Percentiles rank a stretch among this genome's conserved stretches.
Evolutionary conservation across 2,329 filamentous ascomycete species (phyloP).

Genomic region (Colletotrichum eremochloae): DNA sequence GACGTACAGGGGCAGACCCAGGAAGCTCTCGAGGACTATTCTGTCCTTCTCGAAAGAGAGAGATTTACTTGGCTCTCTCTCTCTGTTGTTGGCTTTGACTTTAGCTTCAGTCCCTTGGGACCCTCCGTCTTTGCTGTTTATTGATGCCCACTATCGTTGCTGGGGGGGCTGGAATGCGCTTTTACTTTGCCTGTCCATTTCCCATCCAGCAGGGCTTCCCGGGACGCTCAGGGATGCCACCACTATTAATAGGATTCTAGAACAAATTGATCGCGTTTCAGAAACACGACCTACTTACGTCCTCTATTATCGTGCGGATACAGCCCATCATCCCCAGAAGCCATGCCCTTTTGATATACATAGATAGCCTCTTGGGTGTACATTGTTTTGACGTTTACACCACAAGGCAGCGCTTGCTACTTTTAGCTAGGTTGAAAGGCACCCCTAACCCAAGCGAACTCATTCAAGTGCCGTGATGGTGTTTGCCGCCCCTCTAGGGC

Average conservation of each 20-base stretch:
- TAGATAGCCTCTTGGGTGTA: not conserved
- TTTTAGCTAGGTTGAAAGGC: not conserved
- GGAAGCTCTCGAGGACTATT: not conserved
- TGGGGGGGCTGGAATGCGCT: conserved; percentile 9
- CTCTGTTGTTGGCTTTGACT: not conserved
- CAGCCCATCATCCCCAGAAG: not conserved
- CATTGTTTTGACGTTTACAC: not conserved
- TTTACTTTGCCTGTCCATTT: conserved; percentile 17
- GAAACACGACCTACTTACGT: conserved; percentile 32
- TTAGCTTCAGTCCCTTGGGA: not conserved
- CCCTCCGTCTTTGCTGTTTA: not conserved
- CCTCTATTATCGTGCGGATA: conserved; percentile 32
- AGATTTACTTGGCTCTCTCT: not conserved
- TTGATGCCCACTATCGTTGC: not conserved
- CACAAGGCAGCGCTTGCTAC: not conserved
- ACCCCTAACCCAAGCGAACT: not conserved
- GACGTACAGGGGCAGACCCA: not conserved
- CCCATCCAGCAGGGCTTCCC: conserved; percentile 28
- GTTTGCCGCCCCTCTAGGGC: conserved; percentile 17
- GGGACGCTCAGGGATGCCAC: conserved; percentile 26
- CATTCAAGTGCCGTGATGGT: not conserved
- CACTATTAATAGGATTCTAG: conserved; percentile 42
- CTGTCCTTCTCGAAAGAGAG: not conserved
- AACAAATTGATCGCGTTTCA: conserved; percentile 39
- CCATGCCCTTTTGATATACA: conserved; percentile 1